phyloP scores from a whole-genome alignment of 1,139 yeast species.

The Scheffersomyces cryptocercus region DNA sequence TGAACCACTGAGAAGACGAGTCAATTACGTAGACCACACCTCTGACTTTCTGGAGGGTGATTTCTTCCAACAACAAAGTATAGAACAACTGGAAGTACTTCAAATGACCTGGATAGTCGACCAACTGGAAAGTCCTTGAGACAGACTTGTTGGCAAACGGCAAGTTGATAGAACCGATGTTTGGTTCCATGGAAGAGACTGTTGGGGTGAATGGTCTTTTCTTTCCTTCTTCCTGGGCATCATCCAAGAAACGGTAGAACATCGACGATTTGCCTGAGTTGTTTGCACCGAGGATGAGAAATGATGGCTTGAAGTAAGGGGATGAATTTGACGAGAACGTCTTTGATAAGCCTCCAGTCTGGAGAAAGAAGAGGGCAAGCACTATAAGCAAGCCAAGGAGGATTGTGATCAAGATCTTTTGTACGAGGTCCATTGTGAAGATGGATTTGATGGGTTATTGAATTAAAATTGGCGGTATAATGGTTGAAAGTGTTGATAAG shows the following conservation, averaged over 20 bases:
- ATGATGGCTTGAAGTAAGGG: conserved; percentile 47
- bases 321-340: conserved; percentile 16
- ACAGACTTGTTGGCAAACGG: conserved; percentile 38
- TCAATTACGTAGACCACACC: conserved; percentile 77
- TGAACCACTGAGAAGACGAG: conserved; percentile 45
- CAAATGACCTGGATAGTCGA: conserved; percentile 86
- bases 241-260: conserved; percentile 36
- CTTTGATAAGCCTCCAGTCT: conserved; percentile 7
- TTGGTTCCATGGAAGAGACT: conserved; percentile 47
- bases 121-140: conserved; percentile 44
- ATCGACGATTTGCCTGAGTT: conserved; percentile 77
- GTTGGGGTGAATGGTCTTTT: conserved; percentile 24
- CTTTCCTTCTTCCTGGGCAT: conserved; percentile 12
- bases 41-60: conserved; percentile 46
- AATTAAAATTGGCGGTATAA: too few species aligned
- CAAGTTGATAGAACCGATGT: conserved; percentile 26
- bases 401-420: conserved; percentile 15
- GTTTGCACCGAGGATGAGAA: conserved; percentile 71
- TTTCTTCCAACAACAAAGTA: conserved; percentile 43
- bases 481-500: too few species aligned
- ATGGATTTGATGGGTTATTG: background rate
- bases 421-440: conserved; percentile 21
- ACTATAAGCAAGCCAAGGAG: conserved; percentile 20
- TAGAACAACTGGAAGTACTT: conserved; percentile 60
- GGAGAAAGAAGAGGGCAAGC: conserved; percentile 15